phyloP scores from a whole-genome alignment of 2,329 filamentous ascomycete species.

The Colletotrichum siamense region DNA sequence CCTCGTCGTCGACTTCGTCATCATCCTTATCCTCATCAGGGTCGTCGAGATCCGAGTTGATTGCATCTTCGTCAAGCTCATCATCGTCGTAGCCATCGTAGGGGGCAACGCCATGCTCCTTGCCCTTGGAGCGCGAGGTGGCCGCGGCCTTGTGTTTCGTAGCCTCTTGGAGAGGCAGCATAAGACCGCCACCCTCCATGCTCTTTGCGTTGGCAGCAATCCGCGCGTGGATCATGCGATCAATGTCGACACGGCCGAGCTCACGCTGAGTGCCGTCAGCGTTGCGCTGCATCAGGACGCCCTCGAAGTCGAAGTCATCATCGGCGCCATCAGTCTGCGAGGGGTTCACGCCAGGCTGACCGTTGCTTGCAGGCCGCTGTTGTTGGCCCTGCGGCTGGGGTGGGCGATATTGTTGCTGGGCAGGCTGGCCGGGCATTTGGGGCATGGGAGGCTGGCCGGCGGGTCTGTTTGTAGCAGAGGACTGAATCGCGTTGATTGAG shows the following conservation, averaged over 20 bases:
- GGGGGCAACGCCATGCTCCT: slow-evolving; percentile 45
- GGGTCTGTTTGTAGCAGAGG: slow-evolving; percentile 34
- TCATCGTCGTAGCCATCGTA: slow-evolving; percentile 71
- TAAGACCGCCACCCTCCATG: slow-evolving; percentile 78
- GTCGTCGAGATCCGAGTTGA: slow-evolving; percentile 98
- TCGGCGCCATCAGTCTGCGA: slow-evolving; percentile 76
- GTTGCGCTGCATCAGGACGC: slow-evolving; percentile 63
- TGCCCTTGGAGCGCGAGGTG: slow-evolving; percentile 21
- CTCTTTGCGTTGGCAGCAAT: slow-evolving; percentile 69
- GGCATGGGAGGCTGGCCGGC: slow-evolving; percentile 35
- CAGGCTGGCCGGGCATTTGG: slow-evolving; percentile 28
- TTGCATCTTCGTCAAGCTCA: slow-evolving; percentile 86
- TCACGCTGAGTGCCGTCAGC: slow-evolving; percentile 58
- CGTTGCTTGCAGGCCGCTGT: slow-evolving; percentile 26
- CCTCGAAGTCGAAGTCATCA: slow-evolving; percentile 62
- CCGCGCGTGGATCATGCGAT: slow-evolving; percentile 71
- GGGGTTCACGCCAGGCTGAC: slow-evolving; percentile 28
- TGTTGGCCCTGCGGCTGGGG: slow-evolving; percentile 33
- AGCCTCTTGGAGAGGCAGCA: slow-evolving; percentile 72
- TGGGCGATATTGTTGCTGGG: slow-evolving; percentile 29
- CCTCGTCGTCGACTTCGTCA: slow-evolving; percentile 86
- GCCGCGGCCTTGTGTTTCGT: slow-evolving; percentile 37
- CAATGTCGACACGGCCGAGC: slow-evolving; percentile 68
- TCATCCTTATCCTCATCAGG: slow-evolving; percentile 85
- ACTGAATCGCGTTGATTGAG: slow-evolving; percentile 69